Base-by-base conservation (phyloP, 1,284 basidiomycete species). In the Trichosporon faecale region DNA sequence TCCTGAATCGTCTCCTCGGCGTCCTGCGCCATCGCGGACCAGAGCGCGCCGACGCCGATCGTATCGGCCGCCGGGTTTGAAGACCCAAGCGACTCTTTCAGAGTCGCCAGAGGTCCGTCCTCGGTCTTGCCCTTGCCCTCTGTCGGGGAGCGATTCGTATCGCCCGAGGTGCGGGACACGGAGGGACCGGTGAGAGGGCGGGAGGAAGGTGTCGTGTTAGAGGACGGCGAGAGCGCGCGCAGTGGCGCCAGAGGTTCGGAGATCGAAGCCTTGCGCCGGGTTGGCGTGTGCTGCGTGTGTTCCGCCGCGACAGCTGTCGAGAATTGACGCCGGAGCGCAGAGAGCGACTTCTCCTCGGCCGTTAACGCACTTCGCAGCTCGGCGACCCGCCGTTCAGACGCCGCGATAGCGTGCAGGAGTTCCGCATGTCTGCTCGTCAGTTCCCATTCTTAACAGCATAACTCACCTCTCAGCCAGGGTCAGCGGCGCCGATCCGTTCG, bases 1-100 rank as follows among this genome's bases (percentile, higher is more conserved):
- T 72, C 71, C 52, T 70, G 66, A 33, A 74, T 71, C 25, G 73
- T 74, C 44, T 74, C 71, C 33, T 72, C 73, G 0, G 70, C 72
- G 65, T 71, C 70, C 25, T 61, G 57, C 21, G 64, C 49, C 23
- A 71, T 52, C 5, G 67, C 67, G 44, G 12, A 55, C 55, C 63
- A 66, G 25, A 71, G 64, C 65, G 70, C 70, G 12, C 27, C 27
- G 27, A 61, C 57, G 57, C 57, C 57, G 29, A 61, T 29, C 12
- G 57, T n/a, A 18, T 61, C 57, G 1, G 14, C 18, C 7, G 27
- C 57, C 6, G 55, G 25, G 27, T 60, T 31, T 9, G 6, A 9
- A 9, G 8, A 11, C 6, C 49, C 49, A 5, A 52, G 23, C 7
- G 7, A 9, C 21, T 52, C 49, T 12, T 52, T 52, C 7, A 52